These are phyloP conservation scores for Raphidocelis subcapitata DNA, from an alignment of 139 green algal species.

Conservation along the genomic window DNA sequence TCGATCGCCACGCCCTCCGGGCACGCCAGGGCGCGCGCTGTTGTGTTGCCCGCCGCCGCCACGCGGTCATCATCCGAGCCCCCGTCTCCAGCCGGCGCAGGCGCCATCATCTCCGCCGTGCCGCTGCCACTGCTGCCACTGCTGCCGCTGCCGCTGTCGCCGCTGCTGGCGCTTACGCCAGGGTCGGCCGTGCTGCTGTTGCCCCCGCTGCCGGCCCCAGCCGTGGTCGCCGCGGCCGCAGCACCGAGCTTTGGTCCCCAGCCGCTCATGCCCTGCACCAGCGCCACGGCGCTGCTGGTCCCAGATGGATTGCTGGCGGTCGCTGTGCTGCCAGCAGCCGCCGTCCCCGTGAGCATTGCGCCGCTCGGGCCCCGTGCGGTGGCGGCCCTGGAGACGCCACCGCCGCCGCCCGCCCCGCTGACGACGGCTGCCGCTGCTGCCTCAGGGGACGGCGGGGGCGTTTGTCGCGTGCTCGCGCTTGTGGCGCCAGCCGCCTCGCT, in stretches of 20 bases:
- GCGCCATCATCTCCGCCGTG: not conserved
- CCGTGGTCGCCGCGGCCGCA: not conserved
- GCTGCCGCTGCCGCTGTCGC: not conserved
- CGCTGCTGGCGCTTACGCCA: conserved; percentile 1
- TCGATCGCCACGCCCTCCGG: conserved; percentile 2
- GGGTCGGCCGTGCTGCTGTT: not conserved
- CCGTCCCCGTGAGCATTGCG: too few species aligned
- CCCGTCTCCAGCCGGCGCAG: not conserved
- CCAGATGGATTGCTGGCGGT: not conserved
- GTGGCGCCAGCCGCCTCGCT: too few species aligned
- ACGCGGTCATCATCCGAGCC: not conserved
- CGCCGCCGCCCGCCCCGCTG: too few species aligned
- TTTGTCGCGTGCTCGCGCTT: too few species aligned
- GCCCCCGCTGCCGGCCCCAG: not conserved
- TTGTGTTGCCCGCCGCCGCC: not conserved
- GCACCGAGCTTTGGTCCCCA: not conserved
- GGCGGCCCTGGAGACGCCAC: too few species aligned
- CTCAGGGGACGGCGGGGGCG: too few species aligned
- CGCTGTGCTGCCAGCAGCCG: not conserved
- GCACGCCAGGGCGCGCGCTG: conserved; percentile 6
- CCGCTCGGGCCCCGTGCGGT: too few species aligned
- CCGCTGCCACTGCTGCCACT: not conserved
- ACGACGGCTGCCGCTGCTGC: too few species aligned
- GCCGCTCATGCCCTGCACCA: not conserved
- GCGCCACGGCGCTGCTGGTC: not conserved